Conservation (phyloP, 2,329 filamentous ascomycete genomes). For the Penicillium frequentans region DNA sequence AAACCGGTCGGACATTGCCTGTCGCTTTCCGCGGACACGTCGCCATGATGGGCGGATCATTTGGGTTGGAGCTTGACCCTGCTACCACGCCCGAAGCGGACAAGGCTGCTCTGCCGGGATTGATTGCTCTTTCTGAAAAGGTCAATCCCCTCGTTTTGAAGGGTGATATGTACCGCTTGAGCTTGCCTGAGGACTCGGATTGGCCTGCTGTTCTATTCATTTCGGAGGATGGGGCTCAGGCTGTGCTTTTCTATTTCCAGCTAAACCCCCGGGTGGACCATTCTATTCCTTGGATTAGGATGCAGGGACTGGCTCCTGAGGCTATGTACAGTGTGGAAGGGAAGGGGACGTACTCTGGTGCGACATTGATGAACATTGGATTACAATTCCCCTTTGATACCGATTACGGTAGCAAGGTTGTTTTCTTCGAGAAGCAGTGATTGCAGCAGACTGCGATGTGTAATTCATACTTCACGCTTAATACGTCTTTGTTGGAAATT, state of each 20-base stretch:
- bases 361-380: constrained; percentile 63
- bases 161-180: constrained; percentile 62
- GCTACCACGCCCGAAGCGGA: constrained; percentile 53
- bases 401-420: constrained; percentile 60
- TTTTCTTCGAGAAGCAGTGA: constrained; percentile 54
- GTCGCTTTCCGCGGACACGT: constrained; percentile 64
- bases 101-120: constrained; percentile 51
- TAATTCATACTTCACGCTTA: no score
- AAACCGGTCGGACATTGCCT: constrained; percentile 57
- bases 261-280: constrained; percentile 55
- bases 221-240: constrained; percentile 50
- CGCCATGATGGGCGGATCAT: constrained; percentile 68
- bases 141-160: constrained; percentile 61
- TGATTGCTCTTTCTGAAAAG: constrained; percentile 56
- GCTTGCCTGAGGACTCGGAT: constrained; percentile 58
- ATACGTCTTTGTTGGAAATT: no score
- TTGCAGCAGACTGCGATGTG: neutral
- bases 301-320: constrained; percentile 58
- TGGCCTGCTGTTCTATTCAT: constrained; percentile 64
- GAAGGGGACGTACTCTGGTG: constrained; percentile 55
- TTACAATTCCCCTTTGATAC: constrained; percentile 54
- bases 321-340: constrained; percentile 57
- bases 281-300: constrained; percentile 52
- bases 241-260: constrained; percentile 63
- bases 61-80: constrained; percentile 65